Evolutionary conservation across 495 filamentous ascomycete species (phyloP).

Genomic region (Penicillium fimorum): DNA sequence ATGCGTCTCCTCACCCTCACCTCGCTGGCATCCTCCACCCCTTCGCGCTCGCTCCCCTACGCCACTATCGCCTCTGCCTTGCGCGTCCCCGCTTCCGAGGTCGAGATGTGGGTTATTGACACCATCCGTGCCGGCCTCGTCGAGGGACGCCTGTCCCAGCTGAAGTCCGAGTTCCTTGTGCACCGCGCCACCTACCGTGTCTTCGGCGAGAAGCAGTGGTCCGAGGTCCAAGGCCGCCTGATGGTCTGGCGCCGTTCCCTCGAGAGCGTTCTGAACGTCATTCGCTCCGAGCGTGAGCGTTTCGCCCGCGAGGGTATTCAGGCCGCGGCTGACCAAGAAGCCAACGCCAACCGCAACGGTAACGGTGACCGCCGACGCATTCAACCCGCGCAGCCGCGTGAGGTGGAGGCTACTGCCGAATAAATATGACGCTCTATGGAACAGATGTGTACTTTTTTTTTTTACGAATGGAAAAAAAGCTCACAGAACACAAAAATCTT

Average conservation of each 20-base stretch:
- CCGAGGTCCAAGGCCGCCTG: conserved; percentile 81
- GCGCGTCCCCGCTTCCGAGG: conserved; percentile 74
- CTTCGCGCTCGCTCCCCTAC: conserved; percentile 83
- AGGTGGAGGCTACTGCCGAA: conserved; percentile 35
- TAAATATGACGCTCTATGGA: conserved; percentile 28
- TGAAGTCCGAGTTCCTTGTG: conserved; percentile 87
- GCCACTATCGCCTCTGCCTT: conserved; percentile 75
- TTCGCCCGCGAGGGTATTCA: conserved; percentile 48
- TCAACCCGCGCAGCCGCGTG: conserved; percentile 31
- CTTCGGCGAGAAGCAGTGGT: conserved; percentile 98
- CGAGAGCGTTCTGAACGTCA: conserved; percentile 67
- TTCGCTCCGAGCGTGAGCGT: conserved; percentile 74
- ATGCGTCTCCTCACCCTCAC: conserved; percentile 94
- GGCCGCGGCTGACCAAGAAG: conserved; percentile 33
- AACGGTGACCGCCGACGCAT: conserved; percentile 37
- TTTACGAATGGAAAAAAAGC: conserved; percentile 22
- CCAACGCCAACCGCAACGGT: conserved; percentile 31
- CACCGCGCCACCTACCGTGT: conserved; percentile 93
- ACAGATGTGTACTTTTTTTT: conserved; percentile 24
- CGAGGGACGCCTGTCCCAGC: conserved; percentile 90
- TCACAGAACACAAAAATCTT: conserved; percentile 28
- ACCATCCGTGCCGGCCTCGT: conserved; percentile 92
- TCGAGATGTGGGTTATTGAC: conserved; percentile 98
- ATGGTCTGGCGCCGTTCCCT: conserved; percentile 86
- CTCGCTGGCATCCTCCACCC: conserved; percentile 77